Evolutionary conservation across 1,284 basidiomycete genomes (phyloP), one percentile per base, ranked within the genome.

Genomic region (Anthracocystis panici-leucophaei): DNA sequence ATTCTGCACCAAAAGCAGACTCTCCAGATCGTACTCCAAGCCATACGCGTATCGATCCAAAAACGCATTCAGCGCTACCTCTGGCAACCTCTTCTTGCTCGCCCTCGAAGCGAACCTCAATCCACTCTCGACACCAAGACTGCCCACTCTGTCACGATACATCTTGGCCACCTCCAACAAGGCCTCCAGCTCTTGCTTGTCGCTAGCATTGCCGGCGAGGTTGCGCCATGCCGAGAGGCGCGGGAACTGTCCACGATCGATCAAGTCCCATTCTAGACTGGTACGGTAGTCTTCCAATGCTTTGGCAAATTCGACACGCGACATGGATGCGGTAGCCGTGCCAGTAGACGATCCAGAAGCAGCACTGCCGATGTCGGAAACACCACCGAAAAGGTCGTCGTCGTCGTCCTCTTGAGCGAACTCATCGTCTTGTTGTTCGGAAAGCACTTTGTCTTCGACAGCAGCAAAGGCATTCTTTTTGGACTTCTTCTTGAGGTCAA

Each of bases 61-160:
- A n/a, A 73, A 68, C 12, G 63, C 66, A 46, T 69, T 66, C 33
- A 77, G 42, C 33, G 57, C 75, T 10, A 77, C 18, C 38, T 77
- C 75, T 0, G 75, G 75, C 3, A 60, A 25, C 4, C 57, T 16
- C 18, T 65, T 40, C 12, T 27, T 31, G 18, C 40, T 27, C 9
- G 75, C 63, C 3, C 57, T 27, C 12, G 40, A 2, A 0, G 59
- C 66, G 7, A 77, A 62, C 0, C 21, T 14, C 25, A 18, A 18
- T 2, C 56, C 69, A 7, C 29, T 48, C 48, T 77, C 49, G 2
- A 50, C 29, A 0, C 65, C 69, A 5, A 73, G 38, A 3, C 29
- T 41, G 0, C 75, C 70, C 23, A 77, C 70, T 0, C 70, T 57
- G 38, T 73, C 70, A 4, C 66, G 69, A 41, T 73, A 77, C 9